Conservation (phyloP, 441 rosid species). For the Viola pubescens region DNA sequence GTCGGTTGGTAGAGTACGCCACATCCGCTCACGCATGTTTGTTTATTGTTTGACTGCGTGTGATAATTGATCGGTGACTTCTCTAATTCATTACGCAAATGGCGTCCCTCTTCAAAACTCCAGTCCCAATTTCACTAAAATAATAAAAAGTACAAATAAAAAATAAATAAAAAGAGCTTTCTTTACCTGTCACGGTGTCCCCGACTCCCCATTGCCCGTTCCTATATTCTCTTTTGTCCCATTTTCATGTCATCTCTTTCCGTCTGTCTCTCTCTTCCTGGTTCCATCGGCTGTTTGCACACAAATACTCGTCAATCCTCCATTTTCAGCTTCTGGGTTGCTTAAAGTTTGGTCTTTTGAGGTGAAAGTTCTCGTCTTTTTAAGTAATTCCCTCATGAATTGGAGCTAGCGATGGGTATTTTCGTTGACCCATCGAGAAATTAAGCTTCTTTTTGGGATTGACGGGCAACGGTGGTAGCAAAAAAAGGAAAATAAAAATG, state of each 20-base stretch:
- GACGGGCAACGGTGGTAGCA: background rate
- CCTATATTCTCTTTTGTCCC: background rate
- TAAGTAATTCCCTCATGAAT: constrained; percentile 6
- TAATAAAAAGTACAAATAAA: no score
- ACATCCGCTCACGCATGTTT: no score
- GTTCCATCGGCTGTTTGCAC: background rate
- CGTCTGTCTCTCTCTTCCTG: background rate
- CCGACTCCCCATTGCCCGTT: constrained; percentile 1
- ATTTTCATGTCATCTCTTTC: constrained; percentile 11
- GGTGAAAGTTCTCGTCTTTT: constrained; percentile 8
- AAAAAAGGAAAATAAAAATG: constrained; percentile 29
- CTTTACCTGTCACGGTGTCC: background rate
- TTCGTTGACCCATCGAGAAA: constrained; percentile 4
- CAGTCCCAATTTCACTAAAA: no score
- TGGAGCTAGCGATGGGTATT: constrained; percentile 10
- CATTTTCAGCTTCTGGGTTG: constrained; percentile 17
- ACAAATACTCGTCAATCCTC: background rate
- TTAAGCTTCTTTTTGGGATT: constrained; percentile 7
- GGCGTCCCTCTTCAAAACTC: no score
- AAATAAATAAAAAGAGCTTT: no score
- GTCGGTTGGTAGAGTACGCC: no score
- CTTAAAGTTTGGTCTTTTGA: background rate
- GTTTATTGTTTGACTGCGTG: no score
- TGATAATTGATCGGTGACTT: no score
- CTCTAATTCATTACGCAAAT: no score